Conservation (phyloP, 179 eudicot genomes). For the Nepenthes alata region DNA sequence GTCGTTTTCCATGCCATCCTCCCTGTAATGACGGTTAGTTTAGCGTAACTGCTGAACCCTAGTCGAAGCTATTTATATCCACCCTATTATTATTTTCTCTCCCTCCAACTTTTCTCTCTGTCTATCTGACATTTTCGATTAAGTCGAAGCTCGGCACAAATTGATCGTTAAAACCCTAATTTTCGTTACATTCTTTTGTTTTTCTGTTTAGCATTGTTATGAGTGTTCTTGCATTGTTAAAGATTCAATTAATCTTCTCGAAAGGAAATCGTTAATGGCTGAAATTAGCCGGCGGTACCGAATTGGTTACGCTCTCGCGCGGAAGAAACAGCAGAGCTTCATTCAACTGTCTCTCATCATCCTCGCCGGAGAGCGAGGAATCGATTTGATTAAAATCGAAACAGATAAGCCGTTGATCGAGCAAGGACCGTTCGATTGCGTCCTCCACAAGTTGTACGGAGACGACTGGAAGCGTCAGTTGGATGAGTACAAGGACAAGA, state of each 20-base stretch:
- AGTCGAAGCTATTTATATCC: constrained; percentile 13
- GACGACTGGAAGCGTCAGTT: constrained; percentile 49
- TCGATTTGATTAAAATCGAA: not conserved
- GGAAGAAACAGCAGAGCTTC: constrained; percentile 46
- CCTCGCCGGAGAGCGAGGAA: not conserved
- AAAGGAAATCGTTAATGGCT: too few species aligned
- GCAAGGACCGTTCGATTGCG: constrained; percentile 2
- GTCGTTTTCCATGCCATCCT: too few species aligned
- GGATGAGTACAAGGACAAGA: constrained; percentile 20
- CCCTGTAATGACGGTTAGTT: too few species aligned
- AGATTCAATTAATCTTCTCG: constrained; percentile 16
- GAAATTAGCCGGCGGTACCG: constrained; percentile 1
- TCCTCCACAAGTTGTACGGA: constrained; percentile 48
- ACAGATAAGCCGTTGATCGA: constrained; percentile 10
- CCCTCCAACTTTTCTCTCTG: not conserved
- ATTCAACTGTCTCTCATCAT: constrained; percentile 24
- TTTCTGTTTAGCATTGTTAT: constrained; percentile 19
- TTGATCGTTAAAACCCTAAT: constrained; percentile 7
- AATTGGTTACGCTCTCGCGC: constrained; percentile 53
- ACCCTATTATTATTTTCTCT: constrained; percentile 1
- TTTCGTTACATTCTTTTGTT: not conserved
- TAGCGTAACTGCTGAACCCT: constrained; percentile 1
- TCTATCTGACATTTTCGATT: not conserved
- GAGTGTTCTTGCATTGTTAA: constrained; percentile 1
- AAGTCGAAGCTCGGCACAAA: not conserved